These are phyloP conservation scores for Aspergillus pseudoglaucus DNA, from an alignment of 2,329 filamentous ascomycete genomes.

Conservation along the genomic window DNA sequence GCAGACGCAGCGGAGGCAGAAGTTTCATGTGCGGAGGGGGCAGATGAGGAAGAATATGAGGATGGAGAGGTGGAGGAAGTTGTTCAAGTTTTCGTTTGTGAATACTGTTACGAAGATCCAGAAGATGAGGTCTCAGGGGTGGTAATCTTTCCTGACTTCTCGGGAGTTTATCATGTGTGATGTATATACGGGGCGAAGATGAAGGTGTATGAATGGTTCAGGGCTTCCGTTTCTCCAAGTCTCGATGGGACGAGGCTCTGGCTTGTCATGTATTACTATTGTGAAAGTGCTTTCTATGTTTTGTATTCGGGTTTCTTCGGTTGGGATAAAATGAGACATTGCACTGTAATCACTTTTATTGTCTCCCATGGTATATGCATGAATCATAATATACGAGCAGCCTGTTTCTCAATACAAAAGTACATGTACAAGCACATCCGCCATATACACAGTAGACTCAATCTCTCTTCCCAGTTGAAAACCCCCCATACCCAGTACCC, in stretches of 20 bases:
- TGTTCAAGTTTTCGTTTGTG: slow-evolving; percentile 41
- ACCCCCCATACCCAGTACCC: slow-evolving; percentile 30
- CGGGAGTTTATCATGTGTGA: background rate
- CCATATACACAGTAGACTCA: slow-evolving; percentile 16
- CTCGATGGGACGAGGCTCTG: background rate
- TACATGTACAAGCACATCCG: slow-evolving; percentile 3
- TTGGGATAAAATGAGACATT: slow-evolving; percentile 1
- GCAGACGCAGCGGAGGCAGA: slow-evolving; percentile 26
- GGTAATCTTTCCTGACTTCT: slow-evolving; percentile 22
- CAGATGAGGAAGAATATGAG: slow-evolving; percentile 35
- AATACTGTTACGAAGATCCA: slow-evolving; percentile 37
- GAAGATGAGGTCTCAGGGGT: slow-evolving; percentile 41
- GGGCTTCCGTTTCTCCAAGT: background rate
- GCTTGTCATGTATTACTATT: slow-evolving; percentile 8
- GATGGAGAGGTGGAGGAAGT: slow-evolving; percentile 35
- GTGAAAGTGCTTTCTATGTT: slow-evolving; percentile 11
- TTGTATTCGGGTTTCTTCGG: slow-evolving; percentile 7
- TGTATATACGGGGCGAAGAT: background rate
- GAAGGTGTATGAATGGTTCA: background rate
- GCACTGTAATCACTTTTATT: slow-evolving; percentile 13
- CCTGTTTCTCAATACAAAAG: background rate
- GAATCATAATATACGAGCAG: no score
- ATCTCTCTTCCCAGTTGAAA: slow-evolving; percentile 37
- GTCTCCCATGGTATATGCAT: background rate
- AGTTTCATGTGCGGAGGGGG: slow-evolving; percentile 38